Evolutionary conservation across 2,329 filamentous ascomycete genomes (phyloP).

Genomic region (Conoideocrella luteorostrata): DNA sequence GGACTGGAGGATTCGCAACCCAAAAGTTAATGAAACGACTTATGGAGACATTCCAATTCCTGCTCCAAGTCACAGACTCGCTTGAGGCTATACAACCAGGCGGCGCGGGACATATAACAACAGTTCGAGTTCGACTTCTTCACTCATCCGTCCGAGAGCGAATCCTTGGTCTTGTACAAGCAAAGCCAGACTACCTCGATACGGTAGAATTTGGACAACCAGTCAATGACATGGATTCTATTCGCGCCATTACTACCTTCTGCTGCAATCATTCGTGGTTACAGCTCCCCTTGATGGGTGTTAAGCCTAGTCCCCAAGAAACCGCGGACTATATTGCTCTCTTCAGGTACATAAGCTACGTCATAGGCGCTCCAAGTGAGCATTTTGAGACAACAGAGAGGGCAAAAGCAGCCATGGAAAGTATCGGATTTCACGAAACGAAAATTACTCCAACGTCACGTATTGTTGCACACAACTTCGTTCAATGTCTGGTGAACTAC

Average conservation of each 20-base stretch:
- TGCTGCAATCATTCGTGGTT: slow-evolving; percentile 56
- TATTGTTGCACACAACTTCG: slow-evolving; percentile 30
- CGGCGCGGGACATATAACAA: slow-evolving; percentile 54
- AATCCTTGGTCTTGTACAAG: slow-evolving; percentile 50
- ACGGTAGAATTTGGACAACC: slow-evolving; percentile 53
- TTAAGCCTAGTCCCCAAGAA: slow-evolving; percentile 51
- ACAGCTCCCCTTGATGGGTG: slow-evolving; percentile 56
- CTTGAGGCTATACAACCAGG: slow-evolving; percentile 54
- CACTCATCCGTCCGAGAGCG: slow-evolving; percentile 58
- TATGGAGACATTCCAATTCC: slow-evolving; percentile 36
- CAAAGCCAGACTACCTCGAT: slow-evolving; percentile 54
- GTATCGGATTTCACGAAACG: slow-evolving; percentile 26
- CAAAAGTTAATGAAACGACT: slow-evolving; percentile 53
- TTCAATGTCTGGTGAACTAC: slow-evolving; percentile 29
- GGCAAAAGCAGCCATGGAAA: slow-evolving; percentile 27
- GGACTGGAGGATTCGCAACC: slow-evolving; percentile 61
- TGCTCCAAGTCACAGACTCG: slow-evolving; percentile 53
- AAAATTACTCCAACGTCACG: slow-evolving; percentile 26
- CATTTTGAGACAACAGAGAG: slow-evolving; percentile 17
- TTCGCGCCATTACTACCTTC: slow-evolving; percentile 58
- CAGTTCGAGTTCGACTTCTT: slow-evolving; percentile 58
- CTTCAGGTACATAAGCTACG: slow-evolving; percentile 30
- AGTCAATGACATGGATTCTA: slow-evolving; percentile 58
- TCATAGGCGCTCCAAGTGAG: slow-evolving; percentile 21
- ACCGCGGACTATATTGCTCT: slow-evolving; percentile 57